Evolutionary conservation across 495 filamentous ascomycete species (phyloP), one percentile per base, ranked within the genome.

Genomic region (Podospora pseudoanserina): DNA sequence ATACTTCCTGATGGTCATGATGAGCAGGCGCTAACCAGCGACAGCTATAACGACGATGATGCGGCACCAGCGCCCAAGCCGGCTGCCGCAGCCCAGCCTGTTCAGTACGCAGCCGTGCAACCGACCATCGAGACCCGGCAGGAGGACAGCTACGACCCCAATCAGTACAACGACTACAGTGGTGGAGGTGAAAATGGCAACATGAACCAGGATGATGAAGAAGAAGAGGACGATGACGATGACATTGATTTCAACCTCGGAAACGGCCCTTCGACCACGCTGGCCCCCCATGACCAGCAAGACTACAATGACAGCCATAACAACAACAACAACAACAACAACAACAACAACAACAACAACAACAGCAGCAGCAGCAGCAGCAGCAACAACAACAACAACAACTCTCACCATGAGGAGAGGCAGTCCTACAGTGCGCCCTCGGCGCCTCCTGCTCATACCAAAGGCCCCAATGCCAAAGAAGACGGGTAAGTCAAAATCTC

Each of bases 31-130:
- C 67, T 73, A 53, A 73, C 75, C 32, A 30, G 11, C 58, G 6
- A 3, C 67, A 97, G 94, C 53, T 98, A 98, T 76, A 92, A 96
- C 72, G 94, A 93, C 65, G 92, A 96, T 68, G 90, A 94, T 44
- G 78, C 81, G 18, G 77, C 74, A 20, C 71, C 82, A 34, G 82
- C 82, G 63, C 75, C 82, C 34, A 83, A 82, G 63, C 75, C 82
- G 64, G 71, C 82, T 20, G 72, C 78, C 4, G 72, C 81, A 1
- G 71, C 75, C 0, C 65, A 74, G 0, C 73, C 79, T 9, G 77
- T 75, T 56, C 80, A 74, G 26, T 70, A 74, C 65, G 72, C 74
- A 13, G 65, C 69, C n/a, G 72, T 66, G 26, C 75, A 73, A 34
- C 69, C 68, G 56, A 70, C 67, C 6, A 71, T 71, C 19, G 75